Conservation (phyloP, 2,329 filamentous ascomycete species). For the Diaporthe ilicicola region DNA sequence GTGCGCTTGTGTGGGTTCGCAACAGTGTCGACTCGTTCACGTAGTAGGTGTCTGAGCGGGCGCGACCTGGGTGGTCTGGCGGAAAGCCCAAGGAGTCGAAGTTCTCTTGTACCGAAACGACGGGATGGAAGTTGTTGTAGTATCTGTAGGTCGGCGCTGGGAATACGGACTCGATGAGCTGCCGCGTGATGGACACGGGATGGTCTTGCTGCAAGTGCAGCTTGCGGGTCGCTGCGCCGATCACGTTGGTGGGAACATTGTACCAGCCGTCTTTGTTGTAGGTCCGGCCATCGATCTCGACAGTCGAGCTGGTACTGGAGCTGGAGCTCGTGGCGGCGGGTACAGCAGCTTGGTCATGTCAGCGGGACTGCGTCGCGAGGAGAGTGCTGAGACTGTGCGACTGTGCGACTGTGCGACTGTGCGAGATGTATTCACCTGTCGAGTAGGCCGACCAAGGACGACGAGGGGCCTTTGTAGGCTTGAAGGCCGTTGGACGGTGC, state of each 20-base stretch:
- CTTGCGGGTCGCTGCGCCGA: slow-evolving; percentile 75
- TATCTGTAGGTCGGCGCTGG: slow-evolving; percentile 75
- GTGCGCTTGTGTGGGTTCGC: slow-evolving; percentile 92
- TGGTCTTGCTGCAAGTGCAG: slow-evolving; percentile 94
- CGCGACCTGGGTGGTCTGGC: slow-evolving; percentile 85
- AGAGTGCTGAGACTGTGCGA: neutral
- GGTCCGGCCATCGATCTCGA: slow-evolving; percentile 68
- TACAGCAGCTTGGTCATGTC: slow-evolving; percentile 36
- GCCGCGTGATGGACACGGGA: slow-evolving; percentile 87
- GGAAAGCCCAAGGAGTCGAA: slow-evolving; percentile 98
- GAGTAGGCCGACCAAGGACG: slow-evolving; percentile 26
- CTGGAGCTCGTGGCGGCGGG: slow-evolving; percentile 10
- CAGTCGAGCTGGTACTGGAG: slow-evolving; percentile 39
- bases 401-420: too few relatives aligned
- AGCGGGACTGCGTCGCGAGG: slow-evolving; percentile 25
- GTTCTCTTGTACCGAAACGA: slow-evolving; percentile 87
- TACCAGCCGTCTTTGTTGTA: slow-evolving; percentile 83
- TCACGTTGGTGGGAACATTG: slow-evolving; percentile 81
- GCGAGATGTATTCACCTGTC: slow-evolving; percentile 31
- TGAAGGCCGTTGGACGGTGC: slow-evolving; percentile 6
- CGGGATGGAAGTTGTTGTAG: slow-evolving; percentile 81
- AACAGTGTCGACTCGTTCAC: slow-evolving; percentile 85
- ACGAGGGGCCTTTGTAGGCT: neutral
- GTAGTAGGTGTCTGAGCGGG: slow-evolving; percentile 93
- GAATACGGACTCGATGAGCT: slow-evolving; percentile 92